Base-by-base conservation (phyloP, 2,329 filamentous ascomycete genomes). In the Ascosphaera apis region DNA sequence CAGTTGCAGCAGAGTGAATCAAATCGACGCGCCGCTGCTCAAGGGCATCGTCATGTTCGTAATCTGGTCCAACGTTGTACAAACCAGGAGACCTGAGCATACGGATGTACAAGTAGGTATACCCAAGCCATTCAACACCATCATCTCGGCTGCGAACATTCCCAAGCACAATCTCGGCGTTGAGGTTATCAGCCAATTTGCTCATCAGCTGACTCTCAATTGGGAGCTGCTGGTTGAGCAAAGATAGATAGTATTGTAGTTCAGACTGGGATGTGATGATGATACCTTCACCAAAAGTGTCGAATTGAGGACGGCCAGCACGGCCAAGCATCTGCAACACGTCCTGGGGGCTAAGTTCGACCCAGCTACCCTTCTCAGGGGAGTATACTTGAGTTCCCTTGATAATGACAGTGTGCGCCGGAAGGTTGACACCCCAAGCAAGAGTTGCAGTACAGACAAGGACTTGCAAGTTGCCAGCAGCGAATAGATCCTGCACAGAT, bases 381-480 rank as follows among this genome's bases (percentile, higher is more conserved):
- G 88, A 95, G 58, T 98, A 98, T 15, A 98, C 77, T 50, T 92
- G 83, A 1, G 88, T 98, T 37, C 88, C 88, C 58, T 98, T 98
- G 63, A 98, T 98, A 51, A 98, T 86, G 49, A 98, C 88, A 1
- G 88, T 95, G 51, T 98, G 88, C 2, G 88, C 88, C 3, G 88
- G 88, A 50, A 98, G 61, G 56, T 98, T 98, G 51, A 98, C 88
- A 71, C 88, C 88, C 88, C 88, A 98, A 16, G 88, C 88, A 36
- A 98, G 65, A n/a, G 88, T 98, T 28, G 91, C 86, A 28, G 88
- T 98, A 57, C 83, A 95, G 25, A 95, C 86, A 35, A 98, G 72
- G 1, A 98, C 88, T 53, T 93, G 84, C 27, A 98, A 81, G 21
- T 79, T 74, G 41, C 86, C 86, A 51, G 84, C 78, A 32, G 79